Evolutionary conservation across 2,329 filamentous ascomycete genomes (phyloP).

Genomic region (Verticillium nonalfalfae): DNA sequence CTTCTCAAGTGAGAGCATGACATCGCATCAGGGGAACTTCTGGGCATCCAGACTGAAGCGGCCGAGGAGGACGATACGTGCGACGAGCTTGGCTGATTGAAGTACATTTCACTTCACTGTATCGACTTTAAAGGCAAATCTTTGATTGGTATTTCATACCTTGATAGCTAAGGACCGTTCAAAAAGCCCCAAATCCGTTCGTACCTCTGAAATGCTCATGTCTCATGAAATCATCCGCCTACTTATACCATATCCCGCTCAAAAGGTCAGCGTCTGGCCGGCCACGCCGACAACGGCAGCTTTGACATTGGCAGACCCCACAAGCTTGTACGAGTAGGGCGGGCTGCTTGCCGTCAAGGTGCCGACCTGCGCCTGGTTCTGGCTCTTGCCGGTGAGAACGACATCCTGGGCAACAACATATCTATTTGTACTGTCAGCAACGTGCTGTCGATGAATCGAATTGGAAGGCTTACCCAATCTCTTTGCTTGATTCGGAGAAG

Average conservation of each 20-base stretch:
- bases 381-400: conserved; percentile 28
- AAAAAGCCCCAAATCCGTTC: not conserved
- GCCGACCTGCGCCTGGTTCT: conserved; percentile 39
- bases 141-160: no score
- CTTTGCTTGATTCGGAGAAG: conserved; percentile 20
- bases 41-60: not conserved
- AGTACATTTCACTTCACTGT: not conserved
- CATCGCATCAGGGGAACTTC: not conserved
- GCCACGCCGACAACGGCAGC: conserved; percentile 26
- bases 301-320: conserved; percentile 37
- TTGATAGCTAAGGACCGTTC: no score
- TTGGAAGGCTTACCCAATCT: conserved; percentile 2
- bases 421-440: not conserved
- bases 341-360: conserved; percentile 43
- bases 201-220: not conserved
- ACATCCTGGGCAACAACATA: conserved; percentile 31
- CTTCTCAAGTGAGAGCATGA: not conserved
- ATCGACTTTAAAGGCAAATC: not conserved
- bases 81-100: not conserved
- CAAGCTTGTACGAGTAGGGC: conserved; percentile 30
- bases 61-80: not conserved
- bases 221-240: not conserved
- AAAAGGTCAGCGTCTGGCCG: conserved; percentile 21
- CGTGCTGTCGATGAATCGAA: not conserved
- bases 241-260: not conserved